These are phyloP conservation scores for Gloeophyllum trabeum DNA, from an alignment of 768 basidiomycete species.

Conservation along the genomic window DNA sequence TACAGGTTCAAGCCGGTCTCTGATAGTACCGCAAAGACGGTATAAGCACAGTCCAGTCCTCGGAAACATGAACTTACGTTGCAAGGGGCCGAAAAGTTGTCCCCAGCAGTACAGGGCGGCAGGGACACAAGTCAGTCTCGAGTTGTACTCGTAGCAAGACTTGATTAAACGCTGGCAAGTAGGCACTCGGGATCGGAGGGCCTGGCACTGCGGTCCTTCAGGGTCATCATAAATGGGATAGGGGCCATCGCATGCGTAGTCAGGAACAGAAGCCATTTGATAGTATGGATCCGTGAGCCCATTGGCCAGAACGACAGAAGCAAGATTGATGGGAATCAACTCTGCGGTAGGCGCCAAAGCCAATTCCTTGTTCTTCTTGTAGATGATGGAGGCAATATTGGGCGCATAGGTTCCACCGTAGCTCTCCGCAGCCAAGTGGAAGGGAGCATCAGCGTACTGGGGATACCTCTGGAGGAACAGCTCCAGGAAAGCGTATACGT, in stretches of 20 bases:
- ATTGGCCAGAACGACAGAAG: slow-evolving; percentile 79
- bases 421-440: slow-evolving; percentile 77
- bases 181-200: slow-evolving; percentile 33
- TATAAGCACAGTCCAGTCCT: too few species aligned
- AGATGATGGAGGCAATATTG: slow-evolving; percentile 74
- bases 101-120: slow-evolving; percentile 73
- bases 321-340: slow-evolving; percentile 52
- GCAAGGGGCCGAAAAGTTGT: slow-evolving; percentile 60
- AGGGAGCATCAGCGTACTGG: slow-evolving; percentile 54
- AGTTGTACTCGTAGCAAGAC: slow-evolving; percentile 33
- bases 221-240: slow-evolving; percentile 68
- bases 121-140: slow-evolving; percentile 35
- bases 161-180: slow-evolving; percentile 42
- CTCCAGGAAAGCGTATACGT: slow-evolving; percentile 80
- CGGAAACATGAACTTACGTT: slow-evolving; percentile 33
- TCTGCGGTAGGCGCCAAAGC: slow-evolving; percentile 23
- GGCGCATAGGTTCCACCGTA: slow-evolving; percentile 71
- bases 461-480: slow-evolving; percentile 73
- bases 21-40: too few species aligned
- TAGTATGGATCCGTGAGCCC: slow-evolving; percentile 76
- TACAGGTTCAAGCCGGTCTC: slow-evolving; percentile 86
- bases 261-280: slow-evolving; percentile 74
- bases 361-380: slow-evolving; percentile 62
- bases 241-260: slow-evolving; percentile 74
- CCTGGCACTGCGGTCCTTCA: slow-evolving; percentile 31